Conservation (phyloP, 768 basidiomycete species). For the Phallus indusiatus region DNA sequence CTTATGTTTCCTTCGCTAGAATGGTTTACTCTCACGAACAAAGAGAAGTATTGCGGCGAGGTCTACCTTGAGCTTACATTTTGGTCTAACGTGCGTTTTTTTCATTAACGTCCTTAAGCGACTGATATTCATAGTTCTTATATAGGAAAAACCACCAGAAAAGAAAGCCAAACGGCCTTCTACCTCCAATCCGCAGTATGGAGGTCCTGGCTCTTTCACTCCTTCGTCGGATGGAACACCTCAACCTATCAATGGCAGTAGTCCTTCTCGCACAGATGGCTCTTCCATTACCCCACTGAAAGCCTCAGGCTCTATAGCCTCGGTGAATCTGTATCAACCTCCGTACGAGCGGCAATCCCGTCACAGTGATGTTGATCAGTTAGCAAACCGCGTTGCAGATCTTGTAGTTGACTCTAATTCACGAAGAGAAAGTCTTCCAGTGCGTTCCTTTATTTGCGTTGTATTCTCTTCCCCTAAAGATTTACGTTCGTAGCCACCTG, state of each 20-base stretch:
- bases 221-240: conserved; percentile 25
- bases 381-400: conserved; percentile 60
- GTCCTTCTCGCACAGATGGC: conserved; percentile 5
- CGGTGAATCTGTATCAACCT: conserved; percentile 61
- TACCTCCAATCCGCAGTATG: conserved; percentile 54
- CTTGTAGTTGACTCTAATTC: conserved; percentile 41
- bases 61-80: conserved; percentile 95
- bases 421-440: conserved; percentile 50
- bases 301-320: conserved; percentile 50
- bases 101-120: neutral
- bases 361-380: conserved; percentile 36
- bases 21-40: conserved; percentile 87
- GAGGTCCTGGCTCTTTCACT: conserved; percentile 68
- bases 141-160: conserved; percentile 71
- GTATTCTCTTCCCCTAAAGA: no score
- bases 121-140: neutral
- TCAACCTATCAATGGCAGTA: conserved; percentile 21
- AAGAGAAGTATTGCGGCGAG: conserved; percentile 91
- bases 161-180: conserved; percentile 48
- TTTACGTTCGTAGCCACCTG: neutral
- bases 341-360: conserved; percentile 50
- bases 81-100: conserved; percentile 68
- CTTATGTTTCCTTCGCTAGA: conserved; percentile 39
- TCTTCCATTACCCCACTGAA: conserved; percentile 51
- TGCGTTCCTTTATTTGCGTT: conserved; percentile 24